A percentile compares a stretch with the other conserved stretches of the same genome.
phyloP scores from a whole-genome alignment of 495 filamentous ascomycete species.

The Podospora conica region DNA sequence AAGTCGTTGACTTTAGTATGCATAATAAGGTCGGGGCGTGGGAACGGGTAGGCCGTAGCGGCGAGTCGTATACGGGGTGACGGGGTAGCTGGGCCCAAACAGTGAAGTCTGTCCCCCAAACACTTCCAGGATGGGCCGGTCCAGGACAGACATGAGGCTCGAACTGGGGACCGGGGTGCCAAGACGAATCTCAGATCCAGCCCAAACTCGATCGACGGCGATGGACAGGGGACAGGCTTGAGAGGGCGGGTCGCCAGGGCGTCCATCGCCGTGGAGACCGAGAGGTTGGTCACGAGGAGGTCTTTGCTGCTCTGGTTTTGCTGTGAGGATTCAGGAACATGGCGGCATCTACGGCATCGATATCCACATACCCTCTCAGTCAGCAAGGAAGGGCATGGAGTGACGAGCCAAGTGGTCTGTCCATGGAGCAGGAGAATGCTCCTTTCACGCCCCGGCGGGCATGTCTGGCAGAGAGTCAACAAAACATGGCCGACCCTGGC shows the following conservation, averaged over 20 bases:
- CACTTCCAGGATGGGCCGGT: neutral
- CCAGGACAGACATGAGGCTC: neutral
- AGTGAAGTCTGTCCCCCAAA: neutral
- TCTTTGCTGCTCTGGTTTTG: neutral
- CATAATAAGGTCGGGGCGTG: neutral
- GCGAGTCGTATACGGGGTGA: constrained; percentile 17
- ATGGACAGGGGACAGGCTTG: neutral
- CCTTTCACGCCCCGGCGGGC: neutral
- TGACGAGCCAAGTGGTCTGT: neutral
- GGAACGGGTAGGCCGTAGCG: constrained; percentile 9
- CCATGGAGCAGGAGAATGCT: neutral
- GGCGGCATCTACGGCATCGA: neutral
- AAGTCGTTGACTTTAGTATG: constrained; percentile 17
- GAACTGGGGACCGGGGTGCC: constrained; percentile 2
- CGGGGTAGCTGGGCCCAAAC: neutral
- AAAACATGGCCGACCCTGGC: neutral
- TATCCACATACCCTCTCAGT: no score
- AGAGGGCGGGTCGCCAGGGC: neutral
- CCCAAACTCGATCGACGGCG: constrained; percentile 7
- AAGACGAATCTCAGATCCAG: constrained; percentile 7
- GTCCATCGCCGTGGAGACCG: neutral
- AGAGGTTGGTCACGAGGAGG: neutral
- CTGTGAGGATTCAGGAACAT: neutral
- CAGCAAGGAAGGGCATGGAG: constrained; percentile 3
- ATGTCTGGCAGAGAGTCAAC: constrained; percentile 2